These are phyloP conservation scores for Dryas alaskensis DNA, from an alignment of 306 rosid genomes.

Conservation along the genomic window DNA sequence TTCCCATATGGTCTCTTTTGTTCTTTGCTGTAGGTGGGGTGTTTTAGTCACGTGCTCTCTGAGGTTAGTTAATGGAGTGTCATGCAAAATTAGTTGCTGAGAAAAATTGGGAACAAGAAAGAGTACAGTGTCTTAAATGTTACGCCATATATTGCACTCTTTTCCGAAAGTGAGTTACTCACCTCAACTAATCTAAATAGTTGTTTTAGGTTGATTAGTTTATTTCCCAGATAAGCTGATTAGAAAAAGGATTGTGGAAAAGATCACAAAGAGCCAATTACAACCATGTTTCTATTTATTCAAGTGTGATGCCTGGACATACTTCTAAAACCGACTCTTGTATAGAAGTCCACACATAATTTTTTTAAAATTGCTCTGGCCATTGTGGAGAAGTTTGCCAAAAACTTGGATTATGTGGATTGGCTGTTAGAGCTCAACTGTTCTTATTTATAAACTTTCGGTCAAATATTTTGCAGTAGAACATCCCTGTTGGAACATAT, in stretches of 20 bases:
- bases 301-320: too few species aligned
- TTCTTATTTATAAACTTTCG: background rate
- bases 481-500: background rate
- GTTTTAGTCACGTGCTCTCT: background rate
- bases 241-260: background rate
- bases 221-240: background rate
- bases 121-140: background rate
- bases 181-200: background rate
- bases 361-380: background rate
- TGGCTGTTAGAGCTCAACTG: background rate
- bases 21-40: conserved; percentile 1
- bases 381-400: background rate
- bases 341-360: too few species aligned
- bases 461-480: background rate
- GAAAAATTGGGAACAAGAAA: background rate
- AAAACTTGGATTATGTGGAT: background rate
- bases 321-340: too few species aligned
- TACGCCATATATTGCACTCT: background rate
- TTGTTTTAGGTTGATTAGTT: conserved; percentile 12
- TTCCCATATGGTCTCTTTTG: background rate
- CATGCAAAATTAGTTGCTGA: background rate
- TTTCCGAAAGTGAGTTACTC: background rate
- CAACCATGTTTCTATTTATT: too few species aligned
- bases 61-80: background rate
- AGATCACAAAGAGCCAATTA: too few species aligned